These are phyloP conservation scores for Fraxinus anomala DNA, from an alignment of 257 asterid species.

Conservation along the genomic window DNA sequence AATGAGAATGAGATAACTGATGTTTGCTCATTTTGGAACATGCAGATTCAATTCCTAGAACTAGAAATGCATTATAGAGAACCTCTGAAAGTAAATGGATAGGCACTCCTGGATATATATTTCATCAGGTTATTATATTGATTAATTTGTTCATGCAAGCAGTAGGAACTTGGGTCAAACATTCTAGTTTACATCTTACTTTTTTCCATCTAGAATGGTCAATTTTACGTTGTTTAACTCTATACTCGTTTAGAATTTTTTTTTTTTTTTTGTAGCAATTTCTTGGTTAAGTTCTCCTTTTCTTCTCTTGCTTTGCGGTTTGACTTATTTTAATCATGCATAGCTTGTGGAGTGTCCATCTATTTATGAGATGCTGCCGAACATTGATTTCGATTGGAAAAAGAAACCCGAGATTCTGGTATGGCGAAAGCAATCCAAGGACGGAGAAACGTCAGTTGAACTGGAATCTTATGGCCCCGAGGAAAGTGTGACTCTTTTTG, in stretches of 20 bases:
- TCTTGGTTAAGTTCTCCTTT: conserved; percentile 10
- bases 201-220: too few species aligned
- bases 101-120: too few species aligned
- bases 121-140: too few species aligned
- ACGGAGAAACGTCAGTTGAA: conserved; percentile 48
- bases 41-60: too few species aligned
- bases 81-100: too few species aligned
- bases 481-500: conserved; percentile 54
- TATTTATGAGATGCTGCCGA: conserved; percentile 76
- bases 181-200: too few species aligned
- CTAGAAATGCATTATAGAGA: too few species aligned
- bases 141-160: too few species aligned
- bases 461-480: conserved; percentile 54
- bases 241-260: background rate
- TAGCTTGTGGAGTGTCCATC: conserved; percentile 84
- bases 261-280: background rate
- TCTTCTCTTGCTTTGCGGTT: conserved; percentile 8
- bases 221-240: background rate
- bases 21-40: too few species aligned
- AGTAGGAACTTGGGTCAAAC: too few species aligned
- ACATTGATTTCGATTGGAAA: conserved; percentile 68
- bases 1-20: too few species aligned
- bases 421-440: conserved; percentile 61
- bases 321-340: conserved; percentile 8
- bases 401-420: conserved; percentile 69